Percentiles rank a stretch among this genome's conserved stretches.
phyloP scores from a whole-genome alignment of 2,329 filamentous ascomycete species.

The Ascochyta koolunga region DNA sequence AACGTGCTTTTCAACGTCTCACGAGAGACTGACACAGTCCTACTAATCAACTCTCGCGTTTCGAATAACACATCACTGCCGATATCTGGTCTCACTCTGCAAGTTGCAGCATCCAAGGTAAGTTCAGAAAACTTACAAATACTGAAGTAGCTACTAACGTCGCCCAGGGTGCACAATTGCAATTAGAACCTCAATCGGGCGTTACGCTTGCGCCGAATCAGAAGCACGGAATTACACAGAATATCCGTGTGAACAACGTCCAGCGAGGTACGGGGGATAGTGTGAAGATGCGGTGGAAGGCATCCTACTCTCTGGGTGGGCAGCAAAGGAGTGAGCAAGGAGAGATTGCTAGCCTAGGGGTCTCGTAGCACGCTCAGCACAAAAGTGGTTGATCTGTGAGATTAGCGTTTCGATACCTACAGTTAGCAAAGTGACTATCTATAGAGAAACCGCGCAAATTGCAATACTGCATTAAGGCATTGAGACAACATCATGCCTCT shows the following conservation, averaged over 20 bases:
- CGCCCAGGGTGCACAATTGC: conserved; percentile 74
- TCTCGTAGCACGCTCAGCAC: conserved; percentile 60
- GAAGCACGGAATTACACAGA: conserved; percentile 79
- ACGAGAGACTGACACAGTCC: conserved; percentile 61
- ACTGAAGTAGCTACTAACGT: conserved; percentile 15
- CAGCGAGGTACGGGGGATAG: conserved; percentile 73
- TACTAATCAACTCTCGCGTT: conserved; percentile 79
- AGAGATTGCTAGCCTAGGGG: conserved; percentile 78
- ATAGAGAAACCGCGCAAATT: neutral
- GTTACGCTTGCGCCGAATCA: conserved; percentile 74
- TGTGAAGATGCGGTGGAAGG: conserved; percentile 91
- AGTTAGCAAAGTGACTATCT: neutral
- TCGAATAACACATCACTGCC: conserved; percentile 77
- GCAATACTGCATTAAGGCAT: neutral
- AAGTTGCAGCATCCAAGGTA: conserved; percentile 92
- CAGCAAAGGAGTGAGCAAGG: conserved; percentile 78
- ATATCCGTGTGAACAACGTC: conserved; percentile 77
- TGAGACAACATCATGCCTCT: neutral
- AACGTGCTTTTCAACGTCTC: conserved; percentile 75
- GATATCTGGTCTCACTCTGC: conserved; percentile 83
- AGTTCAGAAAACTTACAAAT: neutral
- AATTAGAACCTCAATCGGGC: conserved; percentile 84
- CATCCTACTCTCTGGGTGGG: conserved; percentile 74
- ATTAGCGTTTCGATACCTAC: conserved; percentile 7
- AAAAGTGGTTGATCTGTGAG: conserved; percentile 5